Evolutionary conservation across 2,329 filamentous ascomycete species (phyloP).

Genomic region (Penicillium sumatraense): DNA sequence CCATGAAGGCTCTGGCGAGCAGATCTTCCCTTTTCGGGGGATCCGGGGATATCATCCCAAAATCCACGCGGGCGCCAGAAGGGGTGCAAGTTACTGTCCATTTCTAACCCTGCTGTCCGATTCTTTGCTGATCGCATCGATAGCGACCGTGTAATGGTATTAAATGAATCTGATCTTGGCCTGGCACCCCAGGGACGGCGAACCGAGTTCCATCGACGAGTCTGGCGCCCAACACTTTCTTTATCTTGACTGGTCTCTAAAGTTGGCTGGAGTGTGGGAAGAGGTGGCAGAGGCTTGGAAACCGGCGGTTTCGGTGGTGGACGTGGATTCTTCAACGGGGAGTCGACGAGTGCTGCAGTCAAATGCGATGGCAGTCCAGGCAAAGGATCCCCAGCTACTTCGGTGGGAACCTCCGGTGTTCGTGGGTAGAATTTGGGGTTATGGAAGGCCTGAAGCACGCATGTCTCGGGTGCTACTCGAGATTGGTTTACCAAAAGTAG

Average conservation of each 20-base stretch:
- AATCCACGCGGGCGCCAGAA: slow-evolving; percentile 68
- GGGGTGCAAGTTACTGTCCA: slow-evolving; percentile 59
- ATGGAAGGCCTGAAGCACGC: slow-evolving; percentile 33
- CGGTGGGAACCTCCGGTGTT: slow-evolving; percentile 31
- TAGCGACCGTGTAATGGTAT: slow-evolving; percentile 42
- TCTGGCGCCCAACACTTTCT: slow-evolving; percentile 26
- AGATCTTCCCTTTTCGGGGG: slow-evolving; percentile 42
- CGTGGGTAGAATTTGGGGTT: slow-evolving; percentile 23
- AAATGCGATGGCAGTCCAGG: neutral
- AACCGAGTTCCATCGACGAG: slow-evolving; percentile 41
- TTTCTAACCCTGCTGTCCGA: slow-evolving; percentile 47
- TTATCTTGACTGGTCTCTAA: slow-evolving; percentile 18
- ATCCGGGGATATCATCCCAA: slow-evolving; percentile 60
- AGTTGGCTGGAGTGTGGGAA: slow-evolving; percentile 46
- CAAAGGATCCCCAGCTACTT: neutral
- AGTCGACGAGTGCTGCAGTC: slow-evolving; percentile 49
- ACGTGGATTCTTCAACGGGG: slow-evolving; percentile 63
- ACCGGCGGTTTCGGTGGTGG: slow-evolving; percentile 61
- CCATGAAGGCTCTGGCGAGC: slow-evolving; percentile 30
- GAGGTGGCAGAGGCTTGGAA: slow-evolving; percentile 60
- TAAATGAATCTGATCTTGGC: slow-evolving; percentile 46
- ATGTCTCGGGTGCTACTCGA: slow-evolving; percentile 33
- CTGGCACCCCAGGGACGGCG: slow-evolving; percentile 44
- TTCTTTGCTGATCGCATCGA: slow-evolving; percentile 48
- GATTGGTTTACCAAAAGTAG: slow-evolving; percentile 66